These are phyloP conservation scores for Colletotrichum chrysophilum DNA, from an alignment of 2,329 filamentous ascomycete species.

Conservation along the genomic window DNA sequence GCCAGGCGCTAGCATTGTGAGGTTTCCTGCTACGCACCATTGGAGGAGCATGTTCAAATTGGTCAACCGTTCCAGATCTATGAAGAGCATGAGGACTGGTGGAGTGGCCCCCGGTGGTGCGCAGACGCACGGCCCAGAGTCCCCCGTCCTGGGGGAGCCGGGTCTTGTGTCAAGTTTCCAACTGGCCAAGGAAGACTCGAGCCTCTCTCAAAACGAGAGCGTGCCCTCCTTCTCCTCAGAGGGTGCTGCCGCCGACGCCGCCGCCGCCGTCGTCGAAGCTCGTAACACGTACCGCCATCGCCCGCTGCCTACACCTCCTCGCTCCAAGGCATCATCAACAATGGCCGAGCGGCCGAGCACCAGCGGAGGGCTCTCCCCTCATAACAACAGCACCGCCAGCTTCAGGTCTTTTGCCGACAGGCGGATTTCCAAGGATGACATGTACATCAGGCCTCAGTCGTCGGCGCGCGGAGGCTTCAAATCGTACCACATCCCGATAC, in stretches of 20 bases:
- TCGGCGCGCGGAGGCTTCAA: slow-evolving; percentile 37
- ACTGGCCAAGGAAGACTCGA: slow-evolving; percentile 32
- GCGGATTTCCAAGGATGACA: slow-evolving; percentile 50
- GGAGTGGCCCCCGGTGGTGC: slow-evolving; percentile 21
- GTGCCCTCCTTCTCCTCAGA: slow-evolving; percentile 30
- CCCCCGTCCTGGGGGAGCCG: slow-evolving; percentile 25
- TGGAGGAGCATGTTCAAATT: slow-evolving; percentile 36
- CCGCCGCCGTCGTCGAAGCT: slow-evolving; percentile 29
- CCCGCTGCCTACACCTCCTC: slow-evolving; percentile 25
- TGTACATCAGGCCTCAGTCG: slow-evolving; percentile 36
- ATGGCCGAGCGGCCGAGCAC: slow-evolving; percentile 46
- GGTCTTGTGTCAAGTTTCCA: slow-evolving; percentile 41
- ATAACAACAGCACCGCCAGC: slow-evolving; percentile 28
- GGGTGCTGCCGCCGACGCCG: slow-evolving; percentile 32
- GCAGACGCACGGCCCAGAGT: slow-evolving; percentile 27
- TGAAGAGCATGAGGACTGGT: slow-evolving; percentile 27
- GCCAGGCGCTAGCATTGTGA: slow-evolving; percentile 11
- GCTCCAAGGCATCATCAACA: slow-evolving; percentile 15
- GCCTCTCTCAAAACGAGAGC: slow-evolving; percentile 35
- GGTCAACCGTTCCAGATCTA: slow-evolving; percentile 36
- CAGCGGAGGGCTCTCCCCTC: slow-evolving; percentile 36
- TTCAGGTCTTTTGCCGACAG: slow-evolving; percentile 39
- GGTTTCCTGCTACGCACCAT: slow-evolving; percentile 9
- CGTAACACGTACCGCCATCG: slow-evolving; percentile 25
- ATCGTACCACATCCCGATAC: slow-evolving; percentile 45